Conservation (phyloP, 768 basidiomycete species). For the Mycena galopus region DNA sequence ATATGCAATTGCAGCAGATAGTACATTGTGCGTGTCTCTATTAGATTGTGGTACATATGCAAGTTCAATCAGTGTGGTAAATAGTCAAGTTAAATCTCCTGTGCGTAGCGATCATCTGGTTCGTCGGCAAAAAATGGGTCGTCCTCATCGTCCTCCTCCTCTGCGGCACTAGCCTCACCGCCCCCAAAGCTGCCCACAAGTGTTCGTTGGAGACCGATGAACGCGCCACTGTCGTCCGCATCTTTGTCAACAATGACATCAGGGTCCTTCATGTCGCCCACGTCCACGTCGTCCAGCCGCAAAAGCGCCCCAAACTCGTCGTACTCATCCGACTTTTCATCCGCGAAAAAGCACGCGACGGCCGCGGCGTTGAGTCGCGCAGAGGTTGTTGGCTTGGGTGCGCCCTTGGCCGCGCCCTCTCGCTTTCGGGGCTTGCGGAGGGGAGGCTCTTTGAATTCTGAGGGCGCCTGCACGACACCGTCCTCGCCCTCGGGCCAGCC, state of each 20-base stretch:
- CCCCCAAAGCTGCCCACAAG: slow-evolving; percentile 9
- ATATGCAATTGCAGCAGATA: neutral
- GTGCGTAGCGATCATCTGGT: slow-evolving; percentile 27
- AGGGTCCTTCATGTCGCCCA: slow-evolving; percentile 35
- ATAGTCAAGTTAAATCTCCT: slow-evolving; percentile 25
- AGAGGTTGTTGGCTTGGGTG: slow-evolving; percentile 17
- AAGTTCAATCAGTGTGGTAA: too few relatives aligned
- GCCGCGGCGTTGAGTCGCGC: slow-evolving; percentile 20
- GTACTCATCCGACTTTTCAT: slow-evolving; percentile 24
- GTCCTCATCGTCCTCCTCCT: slow-evolving; percentile 44
- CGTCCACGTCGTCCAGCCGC: slow-evolving; percentile 35
- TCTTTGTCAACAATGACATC: slow-evolving; percentile 48
- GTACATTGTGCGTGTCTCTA: neutral
- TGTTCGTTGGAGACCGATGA: slow-evolving; percentile 53
- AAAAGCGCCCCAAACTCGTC: slow-evolving; percentile 20
- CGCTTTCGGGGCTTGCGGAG: slow-evolving; percentile 17
- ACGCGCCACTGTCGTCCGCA: slow-evolving; percentile 69
- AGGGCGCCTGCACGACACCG: slow-evolving; percentile 13
- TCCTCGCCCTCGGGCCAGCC: slow-evolving; percentile 44
- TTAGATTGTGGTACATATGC: neutral
- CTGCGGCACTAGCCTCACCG: too few relatives aligned
- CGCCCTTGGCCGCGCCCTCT: neutral
- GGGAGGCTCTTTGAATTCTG: neutral
- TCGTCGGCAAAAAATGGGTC: slow-evolving; percentile 31
- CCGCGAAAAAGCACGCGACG: slow-evolving; percentile 24